Percentiles rank a stretch among this genome's conserved stretches.
These are phyloP conservation scores for Psidium friedrichsthalianum DNA, from an alignment of 345 rosid genomes.

Conservation along the genomic window DNA sequence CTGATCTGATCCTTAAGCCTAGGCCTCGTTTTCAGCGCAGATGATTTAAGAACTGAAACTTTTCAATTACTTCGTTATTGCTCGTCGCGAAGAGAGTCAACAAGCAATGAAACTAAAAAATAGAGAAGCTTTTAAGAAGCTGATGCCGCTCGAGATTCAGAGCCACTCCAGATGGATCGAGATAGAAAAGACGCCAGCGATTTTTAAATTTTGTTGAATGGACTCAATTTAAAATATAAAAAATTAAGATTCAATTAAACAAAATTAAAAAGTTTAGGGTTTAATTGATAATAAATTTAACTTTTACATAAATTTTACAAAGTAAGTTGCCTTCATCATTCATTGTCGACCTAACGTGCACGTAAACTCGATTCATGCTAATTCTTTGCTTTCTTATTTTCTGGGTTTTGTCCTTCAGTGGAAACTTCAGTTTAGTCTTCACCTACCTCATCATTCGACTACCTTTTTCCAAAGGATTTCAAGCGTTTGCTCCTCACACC, in stretches of 20 bases:
- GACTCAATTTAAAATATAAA: no score
- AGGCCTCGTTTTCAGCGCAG: background rate
- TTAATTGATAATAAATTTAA: no score
- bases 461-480: background rate
- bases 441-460: background rate
- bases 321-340: conserved; percentile 4
- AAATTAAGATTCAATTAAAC: fast-evolving
- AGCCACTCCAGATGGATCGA: background rate
- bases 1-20: background rate
- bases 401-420: background rate
- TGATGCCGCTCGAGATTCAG: background rate
- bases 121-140: background rate
- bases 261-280: no score
- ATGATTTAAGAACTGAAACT: background rate
- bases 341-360: conserved; percentile 6
- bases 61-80: background rate
- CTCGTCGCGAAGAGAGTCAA: background rate
- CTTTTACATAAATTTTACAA: no score
- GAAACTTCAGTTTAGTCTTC: background rate
- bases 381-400: background rate
- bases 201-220: no score
- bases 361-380: background rate
- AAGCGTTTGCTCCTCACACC: background rate
- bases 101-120: background rate
- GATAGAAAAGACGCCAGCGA: background rate